Conservation (phyloP, 208 protist species). For the Leishmania martiniquensis region DNA sequence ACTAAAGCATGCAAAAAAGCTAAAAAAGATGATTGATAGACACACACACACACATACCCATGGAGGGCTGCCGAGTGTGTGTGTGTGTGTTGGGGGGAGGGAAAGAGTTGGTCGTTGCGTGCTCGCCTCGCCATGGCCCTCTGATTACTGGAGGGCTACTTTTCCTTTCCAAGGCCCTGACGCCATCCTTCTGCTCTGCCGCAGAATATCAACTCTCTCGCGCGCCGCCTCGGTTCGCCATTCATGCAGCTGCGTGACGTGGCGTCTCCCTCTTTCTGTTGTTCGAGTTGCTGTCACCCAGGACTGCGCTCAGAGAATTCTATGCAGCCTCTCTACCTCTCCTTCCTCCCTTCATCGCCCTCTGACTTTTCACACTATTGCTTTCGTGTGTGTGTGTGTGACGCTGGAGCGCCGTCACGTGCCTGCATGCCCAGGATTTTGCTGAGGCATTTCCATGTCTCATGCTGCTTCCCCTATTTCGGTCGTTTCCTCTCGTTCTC, state of each 20-base stretch:
- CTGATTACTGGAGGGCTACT: neutral
- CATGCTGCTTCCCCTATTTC: neutral
- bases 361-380: neutral
- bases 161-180: neutral
- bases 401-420: neutral
- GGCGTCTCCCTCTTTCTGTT: neutral
- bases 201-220: neutral
- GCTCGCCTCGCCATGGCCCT: neutral
- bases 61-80: too few species aligned
- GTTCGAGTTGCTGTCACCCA: neutral
- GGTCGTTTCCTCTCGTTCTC: neutral
- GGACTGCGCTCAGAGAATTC: neutral
- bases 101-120: neutral
- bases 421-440: neutral
- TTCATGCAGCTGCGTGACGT: neutral
- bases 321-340: neutral
- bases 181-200: neutral
- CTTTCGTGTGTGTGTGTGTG: neutral
- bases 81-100: too few species aligned
- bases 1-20: neutral
- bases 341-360: neutral
- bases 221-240: neutral
- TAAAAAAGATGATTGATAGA: too few species aligned
- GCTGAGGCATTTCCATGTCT: neutral
- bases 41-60: neutral